Evolutionary conservation across 441 rosid species (phyloP).

Genomic region (Macaranga tanarius): DNA sequence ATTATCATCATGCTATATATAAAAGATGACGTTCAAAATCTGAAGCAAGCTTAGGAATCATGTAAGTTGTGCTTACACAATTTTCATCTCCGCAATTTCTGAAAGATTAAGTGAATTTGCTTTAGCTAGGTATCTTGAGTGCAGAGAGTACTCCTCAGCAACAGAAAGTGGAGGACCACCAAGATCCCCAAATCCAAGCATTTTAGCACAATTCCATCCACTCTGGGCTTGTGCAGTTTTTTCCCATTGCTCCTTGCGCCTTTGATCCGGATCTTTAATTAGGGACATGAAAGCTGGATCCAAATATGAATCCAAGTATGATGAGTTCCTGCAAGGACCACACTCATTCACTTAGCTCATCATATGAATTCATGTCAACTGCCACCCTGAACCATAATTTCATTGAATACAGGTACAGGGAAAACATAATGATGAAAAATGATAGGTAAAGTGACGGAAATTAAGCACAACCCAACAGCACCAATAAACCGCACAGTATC

Average conservation of each 20-base stretch:
- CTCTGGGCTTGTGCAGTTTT: conserved; percentile 86
- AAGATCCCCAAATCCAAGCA: conserved; percentile 96
- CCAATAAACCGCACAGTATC: not conserved
- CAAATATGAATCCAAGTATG: conserved; percentile 82
- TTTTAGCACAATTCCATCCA: conserved; percentile 85
- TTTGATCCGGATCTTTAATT: conserved; percentile 96
- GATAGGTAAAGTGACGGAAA: not conserved
- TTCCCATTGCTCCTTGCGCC: conserved; percentile 97
- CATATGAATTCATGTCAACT: conserved; percentile 2
- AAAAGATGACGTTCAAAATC: not conserved
- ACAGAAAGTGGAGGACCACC: conserved; percentile 84
- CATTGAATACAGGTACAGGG: not conserved
- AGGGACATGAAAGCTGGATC: conserved; percentile 99
- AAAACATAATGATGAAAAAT: not conserved
- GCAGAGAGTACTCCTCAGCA: conserved; percentile 98
- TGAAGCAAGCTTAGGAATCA: conserved; percentile 7
- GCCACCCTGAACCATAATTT: not conserved
- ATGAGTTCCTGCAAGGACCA: conserved; percentile 61
- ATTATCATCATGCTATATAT: not conserved
- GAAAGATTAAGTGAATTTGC: conserved; percentile 95
- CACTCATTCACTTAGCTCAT: conserved; percentile 17
- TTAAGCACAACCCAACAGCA: not conserved
- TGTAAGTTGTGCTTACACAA: conserved; percentile 61
- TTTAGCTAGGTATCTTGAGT: conserved; percentile 91
- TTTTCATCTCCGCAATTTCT: conserved; percentile 97